These are phyloP conservation scores for Sutorius australiensis DNA, from an alignment of 768 basidiomycete species.

Conservation along the genomic window DNA sequence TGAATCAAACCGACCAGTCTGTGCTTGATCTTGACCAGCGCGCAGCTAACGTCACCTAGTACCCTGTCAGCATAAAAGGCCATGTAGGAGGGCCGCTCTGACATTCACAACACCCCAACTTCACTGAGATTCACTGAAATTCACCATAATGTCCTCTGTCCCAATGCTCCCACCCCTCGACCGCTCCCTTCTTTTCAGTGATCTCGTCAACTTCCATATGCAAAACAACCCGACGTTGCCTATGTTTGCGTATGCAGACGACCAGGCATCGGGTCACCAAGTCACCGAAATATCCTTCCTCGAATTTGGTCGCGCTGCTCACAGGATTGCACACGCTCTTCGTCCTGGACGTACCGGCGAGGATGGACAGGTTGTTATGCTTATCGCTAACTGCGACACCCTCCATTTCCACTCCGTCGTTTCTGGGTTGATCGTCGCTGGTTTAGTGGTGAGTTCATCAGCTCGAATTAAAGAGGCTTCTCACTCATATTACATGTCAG, in stretches of 20 bases:
- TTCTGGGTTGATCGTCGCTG: constrained; percentile 25
- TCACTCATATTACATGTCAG: constrained; percentile 13
- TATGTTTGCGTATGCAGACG: constrained; percentile 13
- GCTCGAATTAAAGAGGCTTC: constrained; percentile 23
- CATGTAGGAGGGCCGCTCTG: not conserved
- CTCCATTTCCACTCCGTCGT: constrained; percentile 7
- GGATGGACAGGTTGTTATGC: constrained; percentile 28
- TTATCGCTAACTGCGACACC: constrained; percentile 31
- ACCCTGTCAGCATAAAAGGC: not conserved
- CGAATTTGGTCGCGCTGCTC: constrained; percentile 21
- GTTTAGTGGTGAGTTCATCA: constrained; percentile 30
- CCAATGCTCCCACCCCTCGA: constrained; percentile 15
- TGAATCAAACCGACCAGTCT: not conserved
- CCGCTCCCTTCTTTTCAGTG: constrained; percentile 13
- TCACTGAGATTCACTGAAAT: too few relatives aligned
- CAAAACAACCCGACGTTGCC: constrained; percentile 11
- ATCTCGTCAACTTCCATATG: constrained; percentile 18
- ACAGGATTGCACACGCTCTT: constrained; percentile 28
- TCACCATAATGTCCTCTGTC: not conserved
- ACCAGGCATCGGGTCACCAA: constrained; percentile 9
- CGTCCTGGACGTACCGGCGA: constrained; percentile 10
- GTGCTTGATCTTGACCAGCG: too few relatives aligned
- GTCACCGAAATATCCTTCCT: constrained; percentile 9
- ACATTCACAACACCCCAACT: not conserved
- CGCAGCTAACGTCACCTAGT: not conserved